Base-by-base conservation (phyloP, 108 stramenopile genomes). In the Skeletonema tropicum region DNA sequence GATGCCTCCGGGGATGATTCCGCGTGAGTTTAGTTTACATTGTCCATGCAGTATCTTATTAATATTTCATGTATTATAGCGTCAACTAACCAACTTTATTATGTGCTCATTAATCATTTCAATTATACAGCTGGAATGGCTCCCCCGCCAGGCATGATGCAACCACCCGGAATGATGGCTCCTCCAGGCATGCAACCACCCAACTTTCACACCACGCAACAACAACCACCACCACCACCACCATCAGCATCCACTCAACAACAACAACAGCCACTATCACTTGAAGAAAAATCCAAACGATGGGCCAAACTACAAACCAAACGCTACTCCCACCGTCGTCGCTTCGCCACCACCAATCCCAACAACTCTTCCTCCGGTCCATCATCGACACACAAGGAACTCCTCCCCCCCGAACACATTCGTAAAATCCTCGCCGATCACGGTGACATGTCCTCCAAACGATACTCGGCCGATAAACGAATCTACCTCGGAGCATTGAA, bases 401-500 rank as follows among this genome's bases (percentile, higher is more conserved):
- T 85, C 11, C 79, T 98, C 65, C 97, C 98, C 14, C 85, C 97
- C 7, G 98, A 98, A 79, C 96, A 97, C 76, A 81, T 97, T 14
- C 92, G 99, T 29, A 99, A 99, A 74, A 98, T 99, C 33, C 73
- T 99, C 15, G 90, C 91, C 25, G 99, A 99, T 86, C 98, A 99
- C 81, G 99, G 99, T 23, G 98, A 99, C 85, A 98, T 99, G 99
- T 91, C 94, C 49, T 92, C 95, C 48, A 98, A 97, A 71, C 97
- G 98, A 21, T 99, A 96, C 70, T 87, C 95, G 23, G 85, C 94
- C 52, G 98, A 99, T 74, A 98, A 98, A 82, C 87, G 99, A 9
- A 83, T 99, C 15, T 99, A 99, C 73, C 80, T 99, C 5, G 99
- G 99, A 19, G 99, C 99, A n/a, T 86, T 99, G 45, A 99, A 99